A percentile compares a stretch with the other conserved stretches of the same genome.
phyloP scores from a whole-genome alignment of 75 land plant species.

The Adiantum capillusveneris region DNA sequence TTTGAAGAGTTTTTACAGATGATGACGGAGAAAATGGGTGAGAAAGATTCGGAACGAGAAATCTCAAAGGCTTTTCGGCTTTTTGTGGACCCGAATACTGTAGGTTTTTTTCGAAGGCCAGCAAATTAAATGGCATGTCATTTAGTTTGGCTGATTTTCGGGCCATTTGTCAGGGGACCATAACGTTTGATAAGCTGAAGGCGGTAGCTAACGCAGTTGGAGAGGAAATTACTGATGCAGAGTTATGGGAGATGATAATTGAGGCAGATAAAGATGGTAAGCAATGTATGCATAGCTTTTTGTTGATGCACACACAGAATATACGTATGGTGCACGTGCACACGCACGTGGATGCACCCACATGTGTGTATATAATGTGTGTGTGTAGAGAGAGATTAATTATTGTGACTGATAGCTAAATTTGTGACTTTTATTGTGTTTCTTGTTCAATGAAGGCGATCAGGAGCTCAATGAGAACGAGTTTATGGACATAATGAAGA shows the following conservation, averaged over 20 bases:
- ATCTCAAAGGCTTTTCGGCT: conserved; percentile 74
- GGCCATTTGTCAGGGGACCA: conserved; percentile 84
- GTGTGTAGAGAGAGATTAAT: too few relatives aligned
- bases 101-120: too few relatives aligned
- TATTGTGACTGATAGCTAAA: too few relatives aligned
- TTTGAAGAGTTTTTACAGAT: conserved; percentile 90
- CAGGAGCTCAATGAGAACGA: conserved; percentile 78
- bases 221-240: conserved; percentile 53
- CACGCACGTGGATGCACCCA: too few relatives aligned
- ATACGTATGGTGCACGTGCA: too few relatives aligned
- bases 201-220: conserved; percentile 73
- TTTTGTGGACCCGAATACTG: conserved; percentile 79
- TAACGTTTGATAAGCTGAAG: conserved; percentile 64
- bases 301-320: too few relatives aligned
- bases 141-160: too few relatives aligned
- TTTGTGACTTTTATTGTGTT: too few relatives aligned
- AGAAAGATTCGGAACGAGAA: conserved; percentile 83
- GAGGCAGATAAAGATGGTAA: conserved; percentile 86
- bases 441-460: conserved; percentile 46
- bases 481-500: conserved; percentile 81
- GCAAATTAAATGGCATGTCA: too few relatives aligned
- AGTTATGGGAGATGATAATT: conserved; percentile 80
- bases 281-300: too few relatives aligned
- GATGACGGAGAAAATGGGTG: conserved; percentile 97
- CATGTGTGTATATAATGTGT: too few relatives aligned